These are phyloP conservation scores for Colletotrichum liaoningense DNA, from an alignment of 2,329 filamentous ascomycete genomes.

Conservation along the genomic window DNA sequence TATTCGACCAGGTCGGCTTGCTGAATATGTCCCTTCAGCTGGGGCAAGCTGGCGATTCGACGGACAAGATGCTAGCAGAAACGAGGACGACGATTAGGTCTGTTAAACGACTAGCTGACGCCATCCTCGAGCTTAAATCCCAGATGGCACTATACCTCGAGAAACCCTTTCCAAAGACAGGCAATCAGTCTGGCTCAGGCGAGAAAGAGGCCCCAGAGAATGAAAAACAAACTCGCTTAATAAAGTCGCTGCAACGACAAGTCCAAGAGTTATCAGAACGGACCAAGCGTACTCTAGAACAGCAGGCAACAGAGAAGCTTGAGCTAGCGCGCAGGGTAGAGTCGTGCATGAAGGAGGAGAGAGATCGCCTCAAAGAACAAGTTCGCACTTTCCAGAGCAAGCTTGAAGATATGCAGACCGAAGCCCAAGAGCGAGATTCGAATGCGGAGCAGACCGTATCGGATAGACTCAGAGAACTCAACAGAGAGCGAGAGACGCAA, in stretches of 20 bases:
- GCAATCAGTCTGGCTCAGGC: background rate
- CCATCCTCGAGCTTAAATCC: background rate
- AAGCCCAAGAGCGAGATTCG: background rate
- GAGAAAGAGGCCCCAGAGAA: background rate
- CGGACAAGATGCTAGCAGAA: background rate
- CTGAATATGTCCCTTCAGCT: background rate
- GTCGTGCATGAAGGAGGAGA: constrained; percentile 1
- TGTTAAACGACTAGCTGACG: background rate
- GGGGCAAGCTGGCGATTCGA: background rate
- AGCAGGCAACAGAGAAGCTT: background rate
- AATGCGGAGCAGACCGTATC: background rate
- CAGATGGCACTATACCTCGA: background rate
- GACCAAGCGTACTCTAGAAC: background rate
- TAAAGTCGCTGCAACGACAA: background rate
- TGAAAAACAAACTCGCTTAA: background rate
- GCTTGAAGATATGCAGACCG: background rate
- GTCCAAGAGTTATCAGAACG: background rate
- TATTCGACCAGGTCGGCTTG: background rate
- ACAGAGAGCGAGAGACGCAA: background rate
- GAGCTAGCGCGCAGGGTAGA: background rate
- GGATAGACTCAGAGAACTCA: background rate
- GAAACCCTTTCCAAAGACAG: background rate
- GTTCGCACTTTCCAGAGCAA: background rate
- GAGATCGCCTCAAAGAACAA: background rate
- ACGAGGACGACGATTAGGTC: background rate